Conservation (phyloP, 169 alveolate genomes). For the Plasmodium billcollinsi region DNA sequence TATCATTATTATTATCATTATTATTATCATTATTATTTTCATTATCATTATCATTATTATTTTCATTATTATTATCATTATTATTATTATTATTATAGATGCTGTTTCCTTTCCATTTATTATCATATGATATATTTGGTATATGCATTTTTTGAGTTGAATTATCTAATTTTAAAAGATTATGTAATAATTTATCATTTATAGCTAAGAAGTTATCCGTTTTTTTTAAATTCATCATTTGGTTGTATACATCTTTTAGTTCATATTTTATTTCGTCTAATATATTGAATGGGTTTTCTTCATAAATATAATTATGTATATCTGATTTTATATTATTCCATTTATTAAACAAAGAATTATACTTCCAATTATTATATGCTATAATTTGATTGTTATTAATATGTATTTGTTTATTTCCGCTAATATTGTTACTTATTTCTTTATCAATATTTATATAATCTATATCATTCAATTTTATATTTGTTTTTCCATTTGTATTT, state of each 20-base stretch:
- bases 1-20: not conserved
- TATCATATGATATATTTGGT: not conserved
- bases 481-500: not conserved
- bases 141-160: not conserved
- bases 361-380: slow-evolving; percentile 30
- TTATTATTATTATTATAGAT: not conserved
- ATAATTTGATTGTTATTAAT: slow-evolving; percentile 37
- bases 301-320: slow-evolving; percentile 6
- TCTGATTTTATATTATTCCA: slow-evolving; percentile 5
- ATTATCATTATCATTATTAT: not conserved
- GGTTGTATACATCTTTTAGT: slow-evolving; percentile 41
- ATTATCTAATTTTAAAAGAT: slow-evolving; percentile 34
- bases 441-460: too few relatives aligned
- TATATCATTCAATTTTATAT: not conserved
- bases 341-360: slow-evolving; percentile 11
- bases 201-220: slow-evolving; percentile 4
- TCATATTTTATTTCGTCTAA: slow-evolving; percentile 48
- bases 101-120: not conserved
- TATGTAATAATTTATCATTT: not conserved
- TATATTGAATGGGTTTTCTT: slow-evolving; percentile 24
- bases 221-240: slow-evolving; percentile 29
- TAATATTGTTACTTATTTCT: not conserved
- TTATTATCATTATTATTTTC: not conserved
- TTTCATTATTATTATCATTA: not conserved
- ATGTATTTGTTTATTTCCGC: not conserved